Conservation (phyloP, 768 basidiomycete genomes). For the Paxillus ammoniavirescens region DNA sequence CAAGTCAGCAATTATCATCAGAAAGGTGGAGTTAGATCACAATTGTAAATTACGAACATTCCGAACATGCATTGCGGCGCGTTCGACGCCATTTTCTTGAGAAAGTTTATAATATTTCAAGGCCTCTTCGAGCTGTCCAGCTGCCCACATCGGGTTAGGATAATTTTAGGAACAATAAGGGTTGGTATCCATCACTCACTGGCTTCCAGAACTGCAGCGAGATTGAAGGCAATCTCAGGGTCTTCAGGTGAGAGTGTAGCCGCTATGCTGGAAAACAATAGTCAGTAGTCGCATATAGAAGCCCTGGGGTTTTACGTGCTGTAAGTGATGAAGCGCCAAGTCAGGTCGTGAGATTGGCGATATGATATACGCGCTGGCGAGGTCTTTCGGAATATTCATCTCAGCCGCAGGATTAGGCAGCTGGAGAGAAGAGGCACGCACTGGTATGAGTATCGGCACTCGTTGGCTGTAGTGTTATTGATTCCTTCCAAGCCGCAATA, state of each 20-base stretch:
- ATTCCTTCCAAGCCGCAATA: slow-evolving; percentile 84
- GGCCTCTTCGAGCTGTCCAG: slow-evolving; percentile 77
- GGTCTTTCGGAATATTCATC: slow-evolving; percentile 48
- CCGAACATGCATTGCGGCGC: slow-evolving; percentile 78
- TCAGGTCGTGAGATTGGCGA: slow-evolving; percentile 78
- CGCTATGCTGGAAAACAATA: slow-evolving; percentile 61
- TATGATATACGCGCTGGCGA: slow-evolving; percentile 88
- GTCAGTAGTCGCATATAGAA: slow-evolving; percentile 31
- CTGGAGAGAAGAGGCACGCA: slow-evolving; percentile 38
- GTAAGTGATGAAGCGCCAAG: slow-evolving; percentile 81
- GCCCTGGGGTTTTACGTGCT: slow-evolving; percentile 45
- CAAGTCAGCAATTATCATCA: slow-evolving; percentile 15
- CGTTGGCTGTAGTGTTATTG: slow-evolving; percentile 74
- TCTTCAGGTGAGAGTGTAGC: slow-evolving; percentile 83
- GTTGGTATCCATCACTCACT: slow-evolving; percentile 47
- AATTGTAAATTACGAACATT: slow-evolving; percentile 51
- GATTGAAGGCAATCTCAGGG: slow-evolving; percentile 89
- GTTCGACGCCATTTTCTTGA: slow-evolving; percentile 74
- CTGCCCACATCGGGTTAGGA: slow-evolving; percentile 39
- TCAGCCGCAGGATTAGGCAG: slow-evolving; percentile 15
- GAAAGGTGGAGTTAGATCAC: slow-evolving; percentile 14
- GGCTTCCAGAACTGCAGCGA: slow-evolving; percentile 88
- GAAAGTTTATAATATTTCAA: slow-evolving; percentile 80
- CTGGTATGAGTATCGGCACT: slow-evolving; percentile 89
- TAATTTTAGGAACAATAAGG: slow-evolving; percentile 37